Conservation (phyloP, 2,329 filamentous ascomycete species). For the Monilinia vaccinii-corymbosi region DNA sequence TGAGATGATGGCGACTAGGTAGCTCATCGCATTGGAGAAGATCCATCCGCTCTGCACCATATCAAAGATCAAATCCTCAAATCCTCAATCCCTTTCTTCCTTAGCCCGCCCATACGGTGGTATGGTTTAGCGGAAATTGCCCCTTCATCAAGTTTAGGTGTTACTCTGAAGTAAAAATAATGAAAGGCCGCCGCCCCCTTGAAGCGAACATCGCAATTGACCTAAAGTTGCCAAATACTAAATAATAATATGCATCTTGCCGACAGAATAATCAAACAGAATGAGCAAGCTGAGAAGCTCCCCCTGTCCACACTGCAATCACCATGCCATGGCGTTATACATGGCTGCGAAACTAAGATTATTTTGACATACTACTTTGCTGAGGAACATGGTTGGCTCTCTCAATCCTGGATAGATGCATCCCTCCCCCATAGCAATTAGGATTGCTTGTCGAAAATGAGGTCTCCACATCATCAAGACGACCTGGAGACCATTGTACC, state of each 20-base stretch:
- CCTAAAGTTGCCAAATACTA: too few species aligned
- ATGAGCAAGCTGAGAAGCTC: constrained; percentile 2
- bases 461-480: constrained; percentile 4
- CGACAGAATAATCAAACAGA: not conserved
- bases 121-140: not conserved
- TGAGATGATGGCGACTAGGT: too few species aligned
- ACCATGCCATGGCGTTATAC: not conserved
- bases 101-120: too few species aligned
- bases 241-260: constrained; percentile 1
- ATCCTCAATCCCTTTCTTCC: too few species aligned
- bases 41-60: too few species aligned
- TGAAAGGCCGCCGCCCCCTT: not conserved
- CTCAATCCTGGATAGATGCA: too few species aligned
- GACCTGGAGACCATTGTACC: constrained; percentile 8
- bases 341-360: constrained; percentile 2
- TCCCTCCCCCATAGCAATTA: not conserved
- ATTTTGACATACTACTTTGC: not conserved
- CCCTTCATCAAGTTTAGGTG: not conserved
- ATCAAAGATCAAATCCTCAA: too few species aligned
- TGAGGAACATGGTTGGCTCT: not conserved
- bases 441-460: not conserved
- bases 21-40: too few species aligned
- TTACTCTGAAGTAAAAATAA: not conserved
- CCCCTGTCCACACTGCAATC: not conserved
- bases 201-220: not conserved